Conservation (phyloP, 306 rosid species). For the Geum urbanum region DNA sequence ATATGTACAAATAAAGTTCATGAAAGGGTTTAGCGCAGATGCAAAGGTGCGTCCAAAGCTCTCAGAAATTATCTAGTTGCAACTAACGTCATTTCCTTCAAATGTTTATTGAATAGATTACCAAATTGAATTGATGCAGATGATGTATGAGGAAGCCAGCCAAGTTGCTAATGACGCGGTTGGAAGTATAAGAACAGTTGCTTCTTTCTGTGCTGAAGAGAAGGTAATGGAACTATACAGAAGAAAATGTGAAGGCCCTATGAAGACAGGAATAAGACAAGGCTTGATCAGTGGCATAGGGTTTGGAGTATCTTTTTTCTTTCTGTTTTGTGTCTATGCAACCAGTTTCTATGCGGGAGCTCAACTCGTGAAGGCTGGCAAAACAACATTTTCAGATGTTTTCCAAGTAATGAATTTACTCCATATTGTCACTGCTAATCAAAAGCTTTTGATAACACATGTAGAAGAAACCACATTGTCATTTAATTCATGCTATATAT, state of each 20-base stretch:
- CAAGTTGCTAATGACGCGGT: conserved; percentile 91
- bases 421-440: background rate
- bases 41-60: conserved; percentile 51
- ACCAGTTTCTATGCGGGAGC: conserved; percentile 82
- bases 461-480: background rate
- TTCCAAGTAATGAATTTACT: conserved; percentile 43
- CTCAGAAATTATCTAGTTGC: background rate
- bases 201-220: conserved; percentile 86
- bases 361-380: conserved; percentile 44
- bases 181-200: conserved; percentile 84
- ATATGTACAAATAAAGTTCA: conserved; percentile 59
- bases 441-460: background rate
- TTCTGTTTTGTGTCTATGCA: conserved; percentile 62
- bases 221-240: conserved; percentile 77
- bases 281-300: conserved; percentile 83
- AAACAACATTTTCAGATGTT: conserved; percentile 51
- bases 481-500: background rate
- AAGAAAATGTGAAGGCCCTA: conserved; percentile 79
- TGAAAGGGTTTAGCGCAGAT: conserved; percentile 79
- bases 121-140: conserved; percentile 37
- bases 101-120: background rate
- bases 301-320: conserved; percentile 66
- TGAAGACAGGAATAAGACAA: conserved; percentile 60
- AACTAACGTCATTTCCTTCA: background rate
- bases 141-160: conserved; percentile 86